Evolutionary conservation across 2,329 filamentous ascomycete species (phyloP).

Genomic region (Penicillium freii): DNA sequence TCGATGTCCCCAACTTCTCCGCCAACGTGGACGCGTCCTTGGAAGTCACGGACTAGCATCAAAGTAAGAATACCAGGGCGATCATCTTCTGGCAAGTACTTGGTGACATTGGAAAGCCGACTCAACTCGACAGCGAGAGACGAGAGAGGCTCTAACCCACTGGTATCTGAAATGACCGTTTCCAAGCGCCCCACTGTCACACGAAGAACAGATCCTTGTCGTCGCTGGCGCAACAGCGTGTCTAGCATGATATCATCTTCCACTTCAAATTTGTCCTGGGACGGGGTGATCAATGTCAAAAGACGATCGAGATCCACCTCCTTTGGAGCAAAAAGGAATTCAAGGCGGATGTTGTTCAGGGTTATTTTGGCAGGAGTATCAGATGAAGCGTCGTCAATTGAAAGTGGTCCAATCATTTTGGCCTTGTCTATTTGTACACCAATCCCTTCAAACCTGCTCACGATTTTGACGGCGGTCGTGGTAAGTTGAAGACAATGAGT

Average conservation of each 20-base stretch:
- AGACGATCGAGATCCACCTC: conserved; percentile 79
- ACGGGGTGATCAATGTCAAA: conserved; percentile 83
- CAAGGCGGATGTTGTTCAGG: conserved; percentile 65
- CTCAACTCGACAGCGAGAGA: conserved; percentile 74
- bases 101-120: conserved; percentile 81
- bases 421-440: conserved; percentile 73
- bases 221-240: conserved; percentile 78
- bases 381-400: conserved; percentile 44
- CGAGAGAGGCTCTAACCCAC: conserved; percentile 66
- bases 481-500: conserved; percentile 72
- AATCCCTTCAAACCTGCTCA: conserved; percentile 70
- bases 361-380: conserved; percentile 61
- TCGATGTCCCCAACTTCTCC: conserved; percentile 66
- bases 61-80: conserved; percentile 82
- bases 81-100: conserved; percentile 94
- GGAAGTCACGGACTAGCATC: conserved; percentile 62
- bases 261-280: conserved; percentile 81
- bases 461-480: conserved; percentile 77
- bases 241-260: conserved; percentile 95
- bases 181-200: conserved; percentile 65
- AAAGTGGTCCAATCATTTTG: conserved; percentile 69
- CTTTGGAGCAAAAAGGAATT: conserved; percentile 70
- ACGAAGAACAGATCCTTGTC: conserved; percentile 80
- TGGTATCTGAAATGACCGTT: conserved; percentile 60
- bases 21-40: conserved; percentile 62